These are phyloP conservation scores for Gnomoniopsis smithogilvyi DNA, from an alignment of 2,329 filamentous ascomycete species.

Conservation along the genomic window DNA sequence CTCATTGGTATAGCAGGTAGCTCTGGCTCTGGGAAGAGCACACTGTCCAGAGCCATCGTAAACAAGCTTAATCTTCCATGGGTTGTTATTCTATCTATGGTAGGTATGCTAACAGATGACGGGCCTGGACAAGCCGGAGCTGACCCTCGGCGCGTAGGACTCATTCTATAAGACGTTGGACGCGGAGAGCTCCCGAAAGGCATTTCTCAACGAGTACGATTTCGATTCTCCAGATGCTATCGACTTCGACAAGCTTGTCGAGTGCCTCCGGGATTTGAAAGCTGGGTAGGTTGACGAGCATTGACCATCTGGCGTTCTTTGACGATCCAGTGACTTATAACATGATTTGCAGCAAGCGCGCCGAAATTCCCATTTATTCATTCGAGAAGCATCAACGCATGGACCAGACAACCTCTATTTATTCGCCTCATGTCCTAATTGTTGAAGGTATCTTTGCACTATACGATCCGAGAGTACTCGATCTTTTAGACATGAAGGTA, in stretches of 20 bases:
- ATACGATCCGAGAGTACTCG: slow-evolving; percentile 80
- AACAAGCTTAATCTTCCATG: slow-evolving; percentile 87
- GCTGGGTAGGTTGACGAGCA: slow-evolving; percentile 66
- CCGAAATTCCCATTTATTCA: slow-evolving; percentile 92
- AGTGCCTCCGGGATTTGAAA: slow-evolving; percentile 80
- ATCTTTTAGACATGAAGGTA: slow-evolving; percentile 88
- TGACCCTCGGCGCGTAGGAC: slow-evolving; percentile 55
- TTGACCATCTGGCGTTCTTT: background rate
- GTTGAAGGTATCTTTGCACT: slow-evolving; percentile 95
- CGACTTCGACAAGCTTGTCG: slow-evolving; percentile 86
- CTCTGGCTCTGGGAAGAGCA: slow-evolving; percentile 93
- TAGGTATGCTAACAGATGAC: slow-evolving; percentile 38
- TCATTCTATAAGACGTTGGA: slow-evolving; percentile 94
- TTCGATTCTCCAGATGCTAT: slow-evolving; percentile 93
- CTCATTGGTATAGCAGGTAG: slow-evolving; percentile 96
- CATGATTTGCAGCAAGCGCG: slow-evolving; percentile 61
- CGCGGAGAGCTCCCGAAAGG: slow-evolving; percentile 71
- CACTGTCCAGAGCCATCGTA: slow-evolving; percentile 87
- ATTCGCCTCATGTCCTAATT: slow-evolving; percentile 93
- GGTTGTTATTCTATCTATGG: slow-evolving; percentile 98
- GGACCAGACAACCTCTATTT: slow-evolving; percentile 79
- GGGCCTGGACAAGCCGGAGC: background rate
- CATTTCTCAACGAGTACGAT: slow-evolving; percentile 90
- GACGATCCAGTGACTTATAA: slow-evolving; percentile 11
- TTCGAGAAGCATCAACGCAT: slow-evolving; percentile 87